phyloP scores from a whole-genome alignment of 139 green algal species.

The Tetraselmis striata region DNA sequence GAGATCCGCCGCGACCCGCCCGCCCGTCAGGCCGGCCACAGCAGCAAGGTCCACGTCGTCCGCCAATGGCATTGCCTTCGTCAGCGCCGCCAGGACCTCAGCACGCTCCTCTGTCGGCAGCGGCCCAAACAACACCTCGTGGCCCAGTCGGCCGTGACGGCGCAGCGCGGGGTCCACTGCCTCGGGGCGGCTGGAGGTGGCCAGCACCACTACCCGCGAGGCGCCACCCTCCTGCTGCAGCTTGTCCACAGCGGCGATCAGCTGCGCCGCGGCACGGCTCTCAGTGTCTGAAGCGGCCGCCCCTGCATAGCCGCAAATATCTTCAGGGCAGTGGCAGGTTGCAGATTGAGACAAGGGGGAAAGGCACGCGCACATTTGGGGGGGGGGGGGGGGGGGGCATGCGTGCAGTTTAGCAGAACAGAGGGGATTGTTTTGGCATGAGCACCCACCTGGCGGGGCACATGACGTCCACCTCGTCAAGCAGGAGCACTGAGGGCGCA shows the following conservation, averaged over 20 bases:
- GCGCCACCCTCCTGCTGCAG: background rate
- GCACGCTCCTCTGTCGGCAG: background rate
- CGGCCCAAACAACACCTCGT: background rate
- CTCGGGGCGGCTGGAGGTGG: background rate
- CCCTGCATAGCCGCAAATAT: no score
- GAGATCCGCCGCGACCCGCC: constrained; percentile 26
- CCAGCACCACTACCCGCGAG: background rate
- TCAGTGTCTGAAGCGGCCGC: background rate
- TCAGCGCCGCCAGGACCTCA: constrained; percentile 8
- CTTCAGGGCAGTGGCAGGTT: no score
- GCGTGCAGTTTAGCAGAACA: no score
- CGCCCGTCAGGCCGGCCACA: constrained; percentile 8
- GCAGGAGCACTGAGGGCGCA: background rate
- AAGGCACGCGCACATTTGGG: no score
- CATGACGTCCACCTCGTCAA: background rate
- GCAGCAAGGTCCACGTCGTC: background rate
- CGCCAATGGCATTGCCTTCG: background rate
- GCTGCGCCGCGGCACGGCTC: background rate
- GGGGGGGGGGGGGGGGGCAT: no score
- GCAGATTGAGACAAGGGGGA: no score
- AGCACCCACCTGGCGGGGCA: background rate
- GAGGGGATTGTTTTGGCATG: no score
- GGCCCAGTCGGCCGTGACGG: background rate
- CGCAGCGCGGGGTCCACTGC: background rate
- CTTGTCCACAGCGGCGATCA: background rate